Evolutionary conservation across 192 early-diverging fungal genomes (phyloP).

Genomic region (Neocallimastix lanati): DNA sequence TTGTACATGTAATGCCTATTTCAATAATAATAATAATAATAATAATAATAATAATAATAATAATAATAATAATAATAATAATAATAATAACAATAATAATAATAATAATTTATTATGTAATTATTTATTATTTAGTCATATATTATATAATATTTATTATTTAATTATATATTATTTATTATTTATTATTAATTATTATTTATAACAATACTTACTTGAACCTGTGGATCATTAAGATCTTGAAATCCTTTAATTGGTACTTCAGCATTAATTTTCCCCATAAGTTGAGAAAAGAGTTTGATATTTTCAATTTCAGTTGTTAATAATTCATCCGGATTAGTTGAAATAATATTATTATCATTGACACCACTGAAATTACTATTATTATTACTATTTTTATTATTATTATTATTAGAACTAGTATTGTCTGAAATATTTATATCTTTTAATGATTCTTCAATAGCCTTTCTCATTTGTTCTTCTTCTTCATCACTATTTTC

Average conservation of each 20-base stretch:
- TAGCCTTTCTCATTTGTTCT: conserved; percentile 17
- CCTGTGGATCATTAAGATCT: conserved; percentile 56
- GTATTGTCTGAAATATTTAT: conserved; percentile 14
- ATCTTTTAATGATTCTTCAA: conserved; percentile 56
- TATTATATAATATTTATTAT: no score
- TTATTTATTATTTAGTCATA: no score
- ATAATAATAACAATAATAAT: no score
- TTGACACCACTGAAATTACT: no score
- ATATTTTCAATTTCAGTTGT: conserved; percentile 73
- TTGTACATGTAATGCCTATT: conserved; percentile 52
- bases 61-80: no score
- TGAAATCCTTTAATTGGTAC: conserved; percentile 38
- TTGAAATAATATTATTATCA: conserved; percentile 13
- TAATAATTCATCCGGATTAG: conserved; percentile 41
- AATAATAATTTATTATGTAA: no score
- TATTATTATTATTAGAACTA: background rate
- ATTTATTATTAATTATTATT: no score
- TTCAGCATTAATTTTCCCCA: conserved; percentile 57
- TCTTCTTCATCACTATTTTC: conserved; percentile 1
- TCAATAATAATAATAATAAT: no score
- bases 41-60: no score
- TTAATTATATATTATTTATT: conserved; percentile 1
- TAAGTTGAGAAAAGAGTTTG: conserved; percentile 67
- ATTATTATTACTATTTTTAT: no score
- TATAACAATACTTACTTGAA: conserved; percentile 39